Evolutionary conservation across 805 yeast genomes (phyloP).

Genomic region (Lachancea sp.): DNA sequence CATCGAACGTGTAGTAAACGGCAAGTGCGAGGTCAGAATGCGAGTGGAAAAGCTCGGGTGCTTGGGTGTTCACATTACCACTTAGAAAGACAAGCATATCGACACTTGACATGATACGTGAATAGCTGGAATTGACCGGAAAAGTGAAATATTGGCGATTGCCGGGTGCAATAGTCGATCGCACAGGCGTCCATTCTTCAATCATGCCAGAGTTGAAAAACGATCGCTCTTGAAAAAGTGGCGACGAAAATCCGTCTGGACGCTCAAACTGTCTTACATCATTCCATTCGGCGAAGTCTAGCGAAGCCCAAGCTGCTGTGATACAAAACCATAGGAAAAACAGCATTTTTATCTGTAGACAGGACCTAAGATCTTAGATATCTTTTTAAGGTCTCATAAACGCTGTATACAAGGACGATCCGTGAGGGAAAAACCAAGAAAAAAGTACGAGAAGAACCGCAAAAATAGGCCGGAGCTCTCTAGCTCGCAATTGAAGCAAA

Average conservation of each 20-base stretch:
- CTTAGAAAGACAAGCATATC: conserved; percentile 30
- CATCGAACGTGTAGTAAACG: conserved; percentile 26
- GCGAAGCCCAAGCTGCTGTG: background rate
- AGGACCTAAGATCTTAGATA: background rate
- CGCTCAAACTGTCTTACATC: background rate
- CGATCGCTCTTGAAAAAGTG: background rate
- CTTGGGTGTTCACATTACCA: conserved; percentile 30
- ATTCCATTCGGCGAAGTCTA: background rate
- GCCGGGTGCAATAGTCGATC: conserved; percentile 24
- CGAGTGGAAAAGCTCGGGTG: conserved; percentile 16
- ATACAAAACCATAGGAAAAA: background rate
- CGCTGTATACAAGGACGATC: too few relatives aligned
- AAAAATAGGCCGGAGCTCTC: too few relatives aligned
- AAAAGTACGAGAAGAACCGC: too few relatives aligned
- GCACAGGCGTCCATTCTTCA: conserved; percentile 30
- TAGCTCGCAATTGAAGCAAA: too few relatives aligned
- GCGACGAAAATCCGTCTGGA: background rate
- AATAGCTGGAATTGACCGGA: conserved; percentile 14
- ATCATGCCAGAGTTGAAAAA: conserved; percentile 27
- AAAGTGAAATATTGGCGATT: conserved; percentile 22
- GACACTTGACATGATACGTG: conserved; percentile 15
- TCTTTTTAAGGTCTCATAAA: background rate
- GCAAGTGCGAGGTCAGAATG: conserved; percentile 12
- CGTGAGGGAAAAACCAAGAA: too few relatives aligned
- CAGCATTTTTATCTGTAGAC: background rate